Conservation (phyloP, 1,284 basidiomycete species). For the Leccinum variabile region DNA sequence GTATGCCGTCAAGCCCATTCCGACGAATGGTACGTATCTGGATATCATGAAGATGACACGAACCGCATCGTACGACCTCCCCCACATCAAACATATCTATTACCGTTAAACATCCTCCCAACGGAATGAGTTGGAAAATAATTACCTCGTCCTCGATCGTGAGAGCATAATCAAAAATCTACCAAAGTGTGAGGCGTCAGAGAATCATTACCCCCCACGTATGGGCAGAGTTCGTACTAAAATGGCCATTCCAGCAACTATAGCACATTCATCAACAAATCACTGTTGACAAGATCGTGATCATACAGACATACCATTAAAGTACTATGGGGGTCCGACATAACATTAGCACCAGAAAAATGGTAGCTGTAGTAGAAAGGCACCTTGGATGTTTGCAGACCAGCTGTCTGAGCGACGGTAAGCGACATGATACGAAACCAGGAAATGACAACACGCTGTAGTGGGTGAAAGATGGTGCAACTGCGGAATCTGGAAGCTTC, state of each 20-base stretch:
- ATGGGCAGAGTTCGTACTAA: neutral
- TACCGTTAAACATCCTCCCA: neutral
- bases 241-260: conserved; percentile 1
- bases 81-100: neutral
- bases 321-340: neutral
- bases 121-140: neutral
- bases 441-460: neutral
- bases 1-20: neutral
- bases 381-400: conserved; percentile 1
- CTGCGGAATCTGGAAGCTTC: neutral
- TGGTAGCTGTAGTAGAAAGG: neutral
- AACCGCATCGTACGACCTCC: neutral
- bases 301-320: neutral
- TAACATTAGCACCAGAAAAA: neutral
- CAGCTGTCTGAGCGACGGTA: neutral
- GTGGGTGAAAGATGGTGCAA: neutral
- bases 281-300: neutral
- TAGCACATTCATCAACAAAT: neutral
- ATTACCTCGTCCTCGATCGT: neutral
- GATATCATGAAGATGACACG: neutral
- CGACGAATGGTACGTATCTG: neutral
- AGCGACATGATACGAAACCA: neutral
- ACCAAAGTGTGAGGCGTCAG: neutral
- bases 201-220: neutral
- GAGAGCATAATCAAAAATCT: conserved; percentile 2